These are phyloP conservation scores for Lachancea sp. DNA, from an alignment of 805 yeast genomes.

Conservation along the genomic window DNA sequence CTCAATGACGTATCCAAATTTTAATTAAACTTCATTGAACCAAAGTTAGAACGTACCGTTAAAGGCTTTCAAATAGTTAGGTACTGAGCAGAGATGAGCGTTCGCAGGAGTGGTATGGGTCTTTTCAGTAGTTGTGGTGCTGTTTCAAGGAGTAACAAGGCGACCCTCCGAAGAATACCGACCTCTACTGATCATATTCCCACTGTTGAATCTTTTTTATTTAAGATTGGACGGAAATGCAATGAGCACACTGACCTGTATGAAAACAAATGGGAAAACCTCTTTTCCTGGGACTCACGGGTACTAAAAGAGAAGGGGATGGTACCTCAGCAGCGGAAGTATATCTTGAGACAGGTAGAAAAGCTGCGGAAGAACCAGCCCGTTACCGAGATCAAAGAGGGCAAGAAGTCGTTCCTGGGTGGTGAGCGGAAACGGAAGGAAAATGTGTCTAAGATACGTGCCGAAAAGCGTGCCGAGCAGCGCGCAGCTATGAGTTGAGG, in stretches of 20 bases:
- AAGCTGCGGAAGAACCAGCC: conserved; percentile 50
- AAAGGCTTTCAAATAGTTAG: neutral
- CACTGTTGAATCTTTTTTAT: conserved; percentile 67
- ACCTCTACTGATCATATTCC: conserved; percentile 50
- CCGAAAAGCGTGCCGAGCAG: conserved; percentile 37
- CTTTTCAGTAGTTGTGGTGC: conserved; percentile 9
- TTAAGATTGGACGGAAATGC: conserved; percentile 71
- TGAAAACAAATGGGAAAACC: conserved; percentile 56
- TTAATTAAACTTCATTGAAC: too few species aligned
- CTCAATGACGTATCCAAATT: too few species aligned
- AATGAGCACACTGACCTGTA: conserved; percentile 68
- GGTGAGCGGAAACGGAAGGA: conserved; percentile 80
- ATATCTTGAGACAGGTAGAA: conserved; percentile 68
- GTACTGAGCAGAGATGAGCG: neutral
- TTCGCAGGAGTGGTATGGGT: neutral
- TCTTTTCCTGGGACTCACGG: conserved; percentile 50
- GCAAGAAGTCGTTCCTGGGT: conserved; percentile 71
- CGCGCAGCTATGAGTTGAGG: neutral
- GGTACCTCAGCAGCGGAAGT: conserved; percentile 63
- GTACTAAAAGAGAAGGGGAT: conserved; percentile 71
- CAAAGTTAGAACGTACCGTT: too few species aligned
- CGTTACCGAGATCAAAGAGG: conserved; percentile 50
- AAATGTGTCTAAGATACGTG: conserved; percentile 52
- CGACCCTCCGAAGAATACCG: conserved; percentile 32
- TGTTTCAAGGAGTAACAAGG: conserved; percentile 9